These are phyloP conservation scores for Xylaria sp. DNA, from an alignment of 2,329 filamentous ascomycete genomes.

Conservation along the genomic window DNA sequence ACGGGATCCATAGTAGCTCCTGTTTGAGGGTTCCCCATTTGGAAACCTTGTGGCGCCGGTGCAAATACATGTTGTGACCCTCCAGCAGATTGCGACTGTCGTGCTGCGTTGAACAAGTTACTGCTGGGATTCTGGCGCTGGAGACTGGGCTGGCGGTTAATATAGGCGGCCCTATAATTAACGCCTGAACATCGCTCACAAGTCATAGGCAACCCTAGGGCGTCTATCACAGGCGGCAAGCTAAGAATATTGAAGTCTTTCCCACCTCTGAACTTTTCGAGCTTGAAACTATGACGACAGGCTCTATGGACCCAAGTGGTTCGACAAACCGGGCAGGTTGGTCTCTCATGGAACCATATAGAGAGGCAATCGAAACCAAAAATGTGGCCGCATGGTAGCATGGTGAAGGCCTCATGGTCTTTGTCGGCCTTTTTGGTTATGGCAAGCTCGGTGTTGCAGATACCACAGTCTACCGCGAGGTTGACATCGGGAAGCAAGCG, in stretches of 20 bases:
- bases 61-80: too few species aligned
- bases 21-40: too few species aligned
- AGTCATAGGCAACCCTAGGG: neutral
- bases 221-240: neutral
- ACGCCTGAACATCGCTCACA: neutral
- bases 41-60: too few species aligned
- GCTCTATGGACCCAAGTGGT: neutral
- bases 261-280: neutral
- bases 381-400: constrained; percentile 33
- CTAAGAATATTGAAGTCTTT: neutral
- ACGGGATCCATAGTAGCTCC: too few species aligned
- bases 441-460: constrained; percentile 25
- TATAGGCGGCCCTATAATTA: neutral
- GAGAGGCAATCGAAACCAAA: constrained; percentile 26
- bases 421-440: neutral
- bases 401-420: constrained; percentile 11
- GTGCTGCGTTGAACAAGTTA: too few species aligned
- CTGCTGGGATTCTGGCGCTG: too few species aligned
- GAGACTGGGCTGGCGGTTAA: too few species aligned
- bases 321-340: constrained; percentile 30
- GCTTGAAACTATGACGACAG: neutral
- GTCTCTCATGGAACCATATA: neutral
- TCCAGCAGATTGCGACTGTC: too few species aligned
- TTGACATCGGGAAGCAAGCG: neutral
- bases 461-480: constrained; percentile 20